Conservation (phyloP, 805 yeast species). For the Pichia nanzhaoensis region DNA sequence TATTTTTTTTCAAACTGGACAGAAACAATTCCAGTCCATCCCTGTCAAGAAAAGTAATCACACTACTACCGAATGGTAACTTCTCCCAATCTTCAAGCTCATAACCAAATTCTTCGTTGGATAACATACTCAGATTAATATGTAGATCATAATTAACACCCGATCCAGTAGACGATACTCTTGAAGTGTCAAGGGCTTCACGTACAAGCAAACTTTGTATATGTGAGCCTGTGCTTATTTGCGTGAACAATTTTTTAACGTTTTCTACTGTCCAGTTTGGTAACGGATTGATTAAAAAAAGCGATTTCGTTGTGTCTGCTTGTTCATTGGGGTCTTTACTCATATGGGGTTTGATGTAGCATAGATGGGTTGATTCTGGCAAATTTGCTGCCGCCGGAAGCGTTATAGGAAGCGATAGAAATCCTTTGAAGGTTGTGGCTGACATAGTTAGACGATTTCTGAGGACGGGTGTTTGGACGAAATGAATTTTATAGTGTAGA, state of each 20-base stretch:
- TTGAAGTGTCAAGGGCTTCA: conserved; percentile 28
- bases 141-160: conserved; percentile 33
- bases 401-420: conserved; percentile 42
- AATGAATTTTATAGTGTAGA: too few species aligned
- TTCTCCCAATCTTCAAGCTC: conserved; percentile 32
- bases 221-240: conserved; percentile 58
- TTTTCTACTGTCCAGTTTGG: conserved; percentile 45
- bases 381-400: conserved; percentile 28
- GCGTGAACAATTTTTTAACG: conserved; percentile 51
- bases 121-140: conserved; percentile 49
- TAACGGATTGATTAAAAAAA: conserved; percentile 79
- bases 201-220: conserved; percentile 36
- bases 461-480: neutral
- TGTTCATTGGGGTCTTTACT: conserved; percentile 34
- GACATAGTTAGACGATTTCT: neutral
- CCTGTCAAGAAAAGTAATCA: conserved; percentile 69
- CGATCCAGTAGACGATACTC: conserved; percentile 11
- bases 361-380: conserved; percentile 39
- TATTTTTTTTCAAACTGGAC: conserved; percentile 48
- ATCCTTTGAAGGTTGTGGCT: conserved; percentile 48
- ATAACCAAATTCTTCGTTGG: conserved; percentile 41
- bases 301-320: conserved; percentile 39
- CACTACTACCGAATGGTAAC: conserved; percentile 68
- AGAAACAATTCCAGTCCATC: conserved; percentile 60
- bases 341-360: conserved; percentile 61